Base-by-base conservation (phyloP, 1,284 basidiomycete species). In the Fomitiporia mediterranea region DNA sequence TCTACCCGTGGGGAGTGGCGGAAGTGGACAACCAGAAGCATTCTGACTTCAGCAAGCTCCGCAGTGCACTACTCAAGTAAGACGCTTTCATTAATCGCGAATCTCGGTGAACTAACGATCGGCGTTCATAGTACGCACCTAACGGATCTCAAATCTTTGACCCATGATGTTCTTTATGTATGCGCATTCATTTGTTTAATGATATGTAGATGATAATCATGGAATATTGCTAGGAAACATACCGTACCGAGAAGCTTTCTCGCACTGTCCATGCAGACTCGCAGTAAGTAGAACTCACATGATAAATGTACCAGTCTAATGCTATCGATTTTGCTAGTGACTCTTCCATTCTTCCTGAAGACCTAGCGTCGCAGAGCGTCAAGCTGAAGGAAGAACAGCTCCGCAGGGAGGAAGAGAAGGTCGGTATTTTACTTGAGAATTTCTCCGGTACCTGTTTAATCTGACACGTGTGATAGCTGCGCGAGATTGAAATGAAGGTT, bases 1-100 rank as follows among this genome's bases (percentile, higher is more conserved):
- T 88, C 68, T 98, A 98, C 75, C 97, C 95, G 5, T 99, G 97
- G 97, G 97, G 96, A 67, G 83, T 98, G 60, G 97, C 93, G 60
- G 95, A 99, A 71, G 94, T 99, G 56, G 97, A 99, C 78, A 98
- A 99, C 74, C 94, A 94, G 21, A 91, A 93, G 72, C 97, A 99
- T 77, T 97, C 92, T 32, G 97, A 99, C 77, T 99, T 99, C 71
- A 89, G 88, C 67, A 81, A 94, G 55, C 83, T 99, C 57, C 81
- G 96, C 65, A 88, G 87, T 62, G 95, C 96, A 49, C 77, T 99
- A 58, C 81, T 99, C 63, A 88, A 88, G 91, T 94, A 68, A 67
- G 77, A 67, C n/a, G n/a, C n/a, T 34, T 21, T 30, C 13, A 56
- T 38, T 32, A 38, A 38, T 52, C 27, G 21, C 15, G 32, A 27